Conservation (phyloP, 208 protist genomes). For the Balamuthia mandrillaris region DNA sequence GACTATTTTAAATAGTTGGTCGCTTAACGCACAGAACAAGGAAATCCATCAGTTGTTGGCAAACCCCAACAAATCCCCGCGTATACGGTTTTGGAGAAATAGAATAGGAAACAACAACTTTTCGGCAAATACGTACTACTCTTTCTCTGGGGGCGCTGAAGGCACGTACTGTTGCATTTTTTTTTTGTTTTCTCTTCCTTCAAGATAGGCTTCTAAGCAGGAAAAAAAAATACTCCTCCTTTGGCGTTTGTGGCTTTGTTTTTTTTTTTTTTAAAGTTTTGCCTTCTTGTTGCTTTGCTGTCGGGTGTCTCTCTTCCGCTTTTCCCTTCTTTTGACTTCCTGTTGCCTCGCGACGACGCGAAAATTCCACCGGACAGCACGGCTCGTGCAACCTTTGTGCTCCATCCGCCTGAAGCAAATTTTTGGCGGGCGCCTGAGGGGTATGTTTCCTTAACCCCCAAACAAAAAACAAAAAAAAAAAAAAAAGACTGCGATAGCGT, state of each 20-base stretch:
- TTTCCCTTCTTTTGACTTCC: neutral
- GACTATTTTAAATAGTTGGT: slow-evolving; percentile 30
- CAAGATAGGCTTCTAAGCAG: too few species aligned
- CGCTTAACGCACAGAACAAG: neutral
- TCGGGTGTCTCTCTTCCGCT: neutral
- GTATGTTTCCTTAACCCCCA: too few species aligned
- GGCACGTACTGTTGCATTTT: neutral
- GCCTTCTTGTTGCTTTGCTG: neutral
- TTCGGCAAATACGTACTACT: neutral
- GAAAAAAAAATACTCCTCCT: too few species aligned
- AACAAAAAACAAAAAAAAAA: too few species aligned
- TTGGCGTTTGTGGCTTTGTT: too few species aligned
- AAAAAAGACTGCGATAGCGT: too few species aligned
- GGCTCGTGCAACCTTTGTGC: too few species aligned
- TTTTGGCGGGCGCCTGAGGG: too few species aligned
- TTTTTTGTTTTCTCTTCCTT: neutral
- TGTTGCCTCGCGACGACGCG: too few species aligned
- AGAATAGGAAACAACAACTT: neutral
- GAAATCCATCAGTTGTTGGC: neutral
- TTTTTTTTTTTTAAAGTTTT: neutral
- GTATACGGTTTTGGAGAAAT: neutral
- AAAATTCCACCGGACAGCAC: too few species aligned
- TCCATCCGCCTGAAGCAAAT: too few species aligned
- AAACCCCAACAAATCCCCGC: neutral
- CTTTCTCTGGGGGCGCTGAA: neutral